Conservation (phyloP, 169 alveolate species). For the Cryptosporidium muris region DNA sequence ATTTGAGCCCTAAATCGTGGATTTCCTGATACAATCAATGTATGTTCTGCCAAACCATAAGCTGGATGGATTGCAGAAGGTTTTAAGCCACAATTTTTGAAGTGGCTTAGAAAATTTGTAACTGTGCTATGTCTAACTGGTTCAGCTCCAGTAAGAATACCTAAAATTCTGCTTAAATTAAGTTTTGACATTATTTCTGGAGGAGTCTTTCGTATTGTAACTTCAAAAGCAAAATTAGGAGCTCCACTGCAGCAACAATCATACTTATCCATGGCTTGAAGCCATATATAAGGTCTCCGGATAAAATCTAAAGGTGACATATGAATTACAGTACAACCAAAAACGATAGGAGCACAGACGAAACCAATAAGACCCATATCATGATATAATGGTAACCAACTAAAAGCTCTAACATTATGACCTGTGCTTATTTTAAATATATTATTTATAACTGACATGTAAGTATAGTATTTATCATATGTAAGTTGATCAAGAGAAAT, state of each 20-base stretch:
- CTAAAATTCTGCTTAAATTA: slow-evolving; percentile 75
- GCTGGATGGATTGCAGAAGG: slow-evolving; percentile 73
- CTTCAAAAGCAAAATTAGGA: slow-evolving; percentile 81
- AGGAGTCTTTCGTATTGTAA: slow-evolving; percentile 77
- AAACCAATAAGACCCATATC: slow-evolving; percentile 80
- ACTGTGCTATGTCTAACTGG: slow-evolving; percentile 78
- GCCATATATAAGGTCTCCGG: slow-evolving; percentile 78
- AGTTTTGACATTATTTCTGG: slow-evolving; percentile 64
- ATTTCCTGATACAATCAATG: slow-evolving; percentile 78
- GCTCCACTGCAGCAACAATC: slow-evolving; percentile 78
- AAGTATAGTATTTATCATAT: slow-evolving; percentile 20
- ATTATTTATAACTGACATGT: slow-evolving; percentile 25
- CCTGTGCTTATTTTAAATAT: not conserved
- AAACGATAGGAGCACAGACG: slow-evolving; percentile 76
- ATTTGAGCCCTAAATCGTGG: slow-evolving; percentile 24
- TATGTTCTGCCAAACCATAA: slow-evolving; percentile 80
- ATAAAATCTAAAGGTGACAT: slow-evolving; percentile 82
- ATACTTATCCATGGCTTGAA: slow-evolving; percentile 76
- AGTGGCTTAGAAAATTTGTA: slow-evolving; percentile 70
- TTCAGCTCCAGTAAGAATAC: slow-evolving; percentile 79
- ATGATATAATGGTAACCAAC: slow-evolving; percentile 74
- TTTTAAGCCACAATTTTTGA: slow-evolving; percentile 23
- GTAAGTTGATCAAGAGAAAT: slow-evolving; percentile 34
- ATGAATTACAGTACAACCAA: slow-evolving; percentile 75
- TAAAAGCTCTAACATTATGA: slow-evolving; percentile 26